phyloP scores from a whole-genome alignment of 169 alveolate species.

The Plasmodium vinckei region DNA sequence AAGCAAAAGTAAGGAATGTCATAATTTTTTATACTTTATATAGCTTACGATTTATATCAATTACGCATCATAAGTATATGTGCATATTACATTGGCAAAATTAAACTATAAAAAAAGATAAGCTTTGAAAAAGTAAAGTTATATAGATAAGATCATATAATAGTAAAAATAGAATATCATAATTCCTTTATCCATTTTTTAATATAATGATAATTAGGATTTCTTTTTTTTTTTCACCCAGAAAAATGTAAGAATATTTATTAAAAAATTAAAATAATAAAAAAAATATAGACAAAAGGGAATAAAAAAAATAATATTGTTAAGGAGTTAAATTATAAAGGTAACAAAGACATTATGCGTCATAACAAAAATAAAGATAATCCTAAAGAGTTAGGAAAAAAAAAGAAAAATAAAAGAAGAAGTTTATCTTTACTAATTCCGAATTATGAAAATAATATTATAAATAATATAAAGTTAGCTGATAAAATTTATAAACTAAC shows the following conservation, averaged over 20 bases:
- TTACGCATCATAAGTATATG: too few species aligned
- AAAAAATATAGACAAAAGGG: not conserved
- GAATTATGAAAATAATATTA: constrained; percentile 52
- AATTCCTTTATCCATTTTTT: not conserved
- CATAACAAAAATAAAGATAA: constrained; percentile 22
- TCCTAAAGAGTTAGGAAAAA: constrained; percentile 7
- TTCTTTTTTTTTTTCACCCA: not conserved
- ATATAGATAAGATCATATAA: too few species aligned
- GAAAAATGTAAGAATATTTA: not conserved
- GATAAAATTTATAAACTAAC: constrained; percentile 40
- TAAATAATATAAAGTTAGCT: constrained; percentile 57
- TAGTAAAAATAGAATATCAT: too few species aligned
- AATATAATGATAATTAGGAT: not conserved
- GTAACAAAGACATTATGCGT: constrained; percentile 5
- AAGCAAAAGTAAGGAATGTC: too few species aligned
- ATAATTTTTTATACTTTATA: too few species aligned
- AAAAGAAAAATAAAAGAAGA: constrained; percentile 54
- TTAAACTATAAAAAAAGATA: too few species aligned
- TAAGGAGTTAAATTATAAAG: constrained; percentile 12
- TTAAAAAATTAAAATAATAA: too few species aligned
- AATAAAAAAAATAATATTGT: constrained; percentile 9
- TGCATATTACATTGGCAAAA: too few species aligned
- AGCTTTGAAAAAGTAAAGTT: too few species aligned
- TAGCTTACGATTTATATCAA: too few species aligned
- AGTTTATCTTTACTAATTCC: constrained; percentile 36